A percentile compares a stretch with the other conserved stretches of the same genome.
phyloP scores from a whole-genome alignment of 208 protist genomes.

The Balamuthia mandrillaris region DNA sequence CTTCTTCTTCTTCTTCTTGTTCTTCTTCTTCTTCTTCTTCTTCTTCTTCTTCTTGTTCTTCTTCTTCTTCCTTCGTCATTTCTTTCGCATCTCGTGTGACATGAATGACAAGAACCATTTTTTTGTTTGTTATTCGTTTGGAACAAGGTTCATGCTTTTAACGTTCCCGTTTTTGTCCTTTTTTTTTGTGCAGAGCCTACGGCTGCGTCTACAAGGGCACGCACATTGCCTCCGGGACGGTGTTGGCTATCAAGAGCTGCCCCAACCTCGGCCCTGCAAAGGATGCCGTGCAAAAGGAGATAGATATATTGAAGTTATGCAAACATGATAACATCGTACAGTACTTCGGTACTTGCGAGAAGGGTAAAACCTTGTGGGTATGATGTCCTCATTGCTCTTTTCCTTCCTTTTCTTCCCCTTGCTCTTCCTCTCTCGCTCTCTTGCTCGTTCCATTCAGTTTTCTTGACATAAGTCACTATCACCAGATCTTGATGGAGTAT shows the following conservation, averaged over 20 bases:
- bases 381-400: background rate
- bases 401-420: no score
- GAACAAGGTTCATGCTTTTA: no score
- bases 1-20: no score
- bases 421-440: no score
- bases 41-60: no score
- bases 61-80: no score
- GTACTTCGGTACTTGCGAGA: slow-evolving; percentile 1
- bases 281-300: slow-evolving; percentile 10
- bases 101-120: no score
- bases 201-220: slow-evolving; percentile 5
- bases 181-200: background rate
- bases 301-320: slow-evolving; percentile 10
- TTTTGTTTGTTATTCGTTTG: no score
- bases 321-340: slow-evolving; percentile 17
- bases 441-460: no score
- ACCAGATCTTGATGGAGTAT: slow-evolving; percentile 75
- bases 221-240: background rate
- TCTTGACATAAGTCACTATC: no score
- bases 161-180: background rate
- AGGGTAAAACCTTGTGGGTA: slow-evolving; percentile 21
- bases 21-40: no score
- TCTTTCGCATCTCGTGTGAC: no score
- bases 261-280: slow-evolving; percentile 9
- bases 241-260: slow-evolving; percentile 3